Evolutionary conservation across 371 early-diverging fungal species (phyloP), one percentile per base, ranked within the genome.

Genomic region (Apophysomyces trapeziformis): DNA sequence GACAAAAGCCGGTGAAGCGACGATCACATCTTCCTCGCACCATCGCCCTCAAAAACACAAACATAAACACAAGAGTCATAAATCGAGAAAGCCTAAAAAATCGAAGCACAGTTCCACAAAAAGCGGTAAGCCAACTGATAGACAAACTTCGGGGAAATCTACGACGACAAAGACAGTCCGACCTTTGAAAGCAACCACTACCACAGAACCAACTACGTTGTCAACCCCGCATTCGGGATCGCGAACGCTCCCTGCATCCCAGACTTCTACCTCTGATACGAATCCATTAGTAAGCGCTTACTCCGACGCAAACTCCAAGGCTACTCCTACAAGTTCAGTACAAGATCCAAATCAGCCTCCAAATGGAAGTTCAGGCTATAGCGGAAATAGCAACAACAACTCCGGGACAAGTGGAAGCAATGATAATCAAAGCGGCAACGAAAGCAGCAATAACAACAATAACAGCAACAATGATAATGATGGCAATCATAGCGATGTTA

Each of bases 141-240:
- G 13, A 41, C 41, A 41, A 26, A 26, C 2, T 41, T 41, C 41
- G 41, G 13, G 11, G 41, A 41, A 41, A 13, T 2, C 41, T 8
- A 41, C 41, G 41, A 41, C 41, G 41, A 50, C 54, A 21, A 50
- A 16, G 21, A 32, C 54, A 21, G 4, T 21, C 9, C 16, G 9
- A 5, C 6, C 54, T 50, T 0, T 50, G 21, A n/a, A 21, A 9
- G 54, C n/a, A 50, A 18, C 54, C 21, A 9, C 21, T 11, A 45
- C 61, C 32, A 46, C 21, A 61, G 44, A 43, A 37, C 32, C 11
- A 21, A 21, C 60, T 21, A 43, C 46, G 36, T 16, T 18, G 36
- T 45, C 46, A 45, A 36, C 43, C 39, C 61, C 61, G 47, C 61
- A 50, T 50, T 50, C 54, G 54, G 54, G 54, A 50, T 50, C 54